Base-by-base conservation (phyloP, 2,329 filamentous ascomycete genomes). In the Scolecobasidium constrictum region DNA sequence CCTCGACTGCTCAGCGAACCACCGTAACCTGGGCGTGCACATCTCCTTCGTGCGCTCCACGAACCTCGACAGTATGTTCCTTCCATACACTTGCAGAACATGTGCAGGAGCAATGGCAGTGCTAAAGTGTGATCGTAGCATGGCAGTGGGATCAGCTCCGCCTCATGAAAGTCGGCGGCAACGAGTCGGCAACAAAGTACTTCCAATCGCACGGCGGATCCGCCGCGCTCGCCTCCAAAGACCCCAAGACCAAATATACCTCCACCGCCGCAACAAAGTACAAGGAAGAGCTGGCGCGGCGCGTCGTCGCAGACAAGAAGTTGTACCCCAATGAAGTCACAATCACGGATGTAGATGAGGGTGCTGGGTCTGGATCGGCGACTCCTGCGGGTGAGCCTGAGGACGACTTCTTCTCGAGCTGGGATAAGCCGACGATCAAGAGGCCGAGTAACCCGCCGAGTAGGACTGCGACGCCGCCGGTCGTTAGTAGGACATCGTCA, bases 121-220 rank as follows among this genome's bases (percentile, higher is more conserved):
- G 21, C 36, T 19, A 41, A 12, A 2, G 22, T 31, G 9, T 15
- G 3, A 21, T 37, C 9, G 44, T 45, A 69, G 66, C 70, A 50
- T 98, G 92, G 92, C 87, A 95, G 83, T 98, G 92, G 92, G 87
- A 95, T 53, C 92, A 98, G 63, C 75, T 98, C 47, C 84, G 92
- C 41, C 66, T 90, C 45, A 96, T 98, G 90, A 98, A 98, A 68
- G 87, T 96, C 13, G 92, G 92, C 51, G 92, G 92, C 45, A 98
- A 98, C 58, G 90, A 96, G 66, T 94, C 87, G 46, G 92, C 92
- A 38, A 95, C 88, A 57, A 95, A 94, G 67, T 98, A 86, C 71
- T 98, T 96, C 71, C 88, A 95, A 66, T 82, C 86, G 54, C 92
- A 98, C 60, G 92, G 92, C 49, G 92, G 92, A 48, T 88, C 85